Conservation (phyloP, 306 rosid genomes). For the Cucumis melo region DNA sequence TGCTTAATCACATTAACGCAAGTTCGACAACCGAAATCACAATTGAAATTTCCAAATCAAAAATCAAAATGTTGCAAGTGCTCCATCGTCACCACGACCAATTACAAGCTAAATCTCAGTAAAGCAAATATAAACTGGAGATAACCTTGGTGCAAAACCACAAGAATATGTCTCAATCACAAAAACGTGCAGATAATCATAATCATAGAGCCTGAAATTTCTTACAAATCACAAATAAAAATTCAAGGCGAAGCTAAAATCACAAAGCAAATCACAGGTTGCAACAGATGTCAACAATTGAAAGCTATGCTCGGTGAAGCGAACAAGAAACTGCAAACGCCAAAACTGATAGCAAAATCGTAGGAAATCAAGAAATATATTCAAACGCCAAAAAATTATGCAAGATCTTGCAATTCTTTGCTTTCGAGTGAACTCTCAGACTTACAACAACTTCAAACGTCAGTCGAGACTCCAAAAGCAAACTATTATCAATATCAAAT, state of each 20-base stretch:
- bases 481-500: neutral
- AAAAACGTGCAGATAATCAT: neutral
- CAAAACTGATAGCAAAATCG: neutral
- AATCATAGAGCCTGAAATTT: neutral
- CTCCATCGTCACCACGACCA: neutral
- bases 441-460: neutral
- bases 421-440: neutral
- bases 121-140: neutral
- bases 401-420: neutral
- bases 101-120: neutral
- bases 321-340: neutral
- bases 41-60: neutral
- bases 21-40: too few species aligned
- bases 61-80: neutral
- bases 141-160: neutral
- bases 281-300: neutral
- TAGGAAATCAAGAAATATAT: too few species aligned
- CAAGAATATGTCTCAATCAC: neutral
- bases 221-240: neutral
- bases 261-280: neutral
- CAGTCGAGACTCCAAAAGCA: neutral
- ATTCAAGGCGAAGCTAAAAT: neutral
- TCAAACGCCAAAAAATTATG: neutral
- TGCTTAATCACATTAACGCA: neutral
- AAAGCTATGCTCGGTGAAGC: neutral